These are phyloP conservation scores for Flaveria bidentis DNA, from an alignment of 129 eudicot genomes.

Conservation along the genomic window DNA sequence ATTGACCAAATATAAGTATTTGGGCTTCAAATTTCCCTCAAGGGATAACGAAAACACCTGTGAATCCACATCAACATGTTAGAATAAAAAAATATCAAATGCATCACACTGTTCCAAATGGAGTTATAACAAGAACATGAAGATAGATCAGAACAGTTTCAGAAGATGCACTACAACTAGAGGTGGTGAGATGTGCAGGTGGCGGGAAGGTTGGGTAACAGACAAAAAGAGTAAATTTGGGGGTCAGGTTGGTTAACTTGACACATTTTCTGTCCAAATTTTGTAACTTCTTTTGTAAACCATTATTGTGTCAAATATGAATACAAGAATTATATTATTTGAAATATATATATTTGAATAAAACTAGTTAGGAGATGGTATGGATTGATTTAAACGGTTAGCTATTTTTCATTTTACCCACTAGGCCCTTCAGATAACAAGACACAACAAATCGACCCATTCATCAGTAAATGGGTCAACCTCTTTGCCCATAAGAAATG, in stretches of 20 bases:
- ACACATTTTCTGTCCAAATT: neutral
- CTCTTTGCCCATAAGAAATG: neutral
- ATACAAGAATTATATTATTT: neutral
- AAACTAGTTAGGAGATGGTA: neutral
- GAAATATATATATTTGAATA: neutral
- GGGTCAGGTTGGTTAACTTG: neutral
- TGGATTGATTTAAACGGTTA: neutral
- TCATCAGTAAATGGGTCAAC: neutral
- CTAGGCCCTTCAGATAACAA: neutral
- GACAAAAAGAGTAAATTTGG: neutral
- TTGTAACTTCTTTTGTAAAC: neutral
- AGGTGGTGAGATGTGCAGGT: neutral
- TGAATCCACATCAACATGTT: conserved; percentile 6
- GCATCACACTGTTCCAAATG: neutral
- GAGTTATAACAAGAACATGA: neutral
- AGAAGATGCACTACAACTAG: neutral
- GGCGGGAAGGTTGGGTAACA: neutral
- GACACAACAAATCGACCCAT: neutral
- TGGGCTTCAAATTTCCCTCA: conserved; percentile 90
- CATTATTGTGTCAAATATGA: neutral
- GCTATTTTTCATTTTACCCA: neutral
- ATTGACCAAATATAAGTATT: conserved; percentile 76
- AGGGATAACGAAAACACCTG: conserved; percentile 94
- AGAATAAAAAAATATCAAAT: neutral
- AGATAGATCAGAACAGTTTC: neutral